Conservation (phyloP, 1,139 yeast genomes). For the Kodamaea alishanica region DNA sequence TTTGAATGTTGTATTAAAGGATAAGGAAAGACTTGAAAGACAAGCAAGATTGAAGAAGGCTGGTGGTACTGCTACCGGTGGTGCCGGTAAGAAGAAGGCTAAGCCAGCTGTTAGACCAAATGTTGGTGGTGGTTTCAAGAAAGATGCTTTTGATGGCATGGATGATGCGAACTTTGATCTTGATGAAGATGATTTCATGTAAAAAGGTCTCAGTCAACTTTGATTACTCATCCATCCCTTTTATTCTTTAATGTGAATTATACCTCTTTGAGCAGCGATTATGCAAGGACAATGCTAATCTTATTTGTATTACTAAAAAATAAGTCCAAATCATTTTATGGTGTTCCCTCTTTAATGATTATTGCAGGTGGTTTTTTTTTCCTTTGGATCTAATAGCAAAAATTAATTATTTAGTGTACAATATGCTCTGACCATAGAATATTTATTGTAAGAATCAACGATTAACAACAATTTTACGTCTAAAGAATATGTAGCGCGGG, state of each 20-base stretch:
- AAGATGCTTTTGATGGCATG: constrained; percentile 60
- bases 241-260: too few species aligned
- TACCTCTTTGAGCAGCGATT: too few species aligned
- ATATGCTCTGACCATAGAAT: too few species aligned
- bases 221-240: neutral
- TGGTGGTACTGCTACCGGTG: constrained; percentile 86
- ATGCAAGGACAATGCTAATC: too few species aligned
- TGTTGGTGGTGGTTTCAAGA: constrained; percentile 75
- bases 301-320: too few species aligned
- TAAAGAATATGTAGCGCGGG: constrained; percentile 5
- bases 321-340: too few species aligned
- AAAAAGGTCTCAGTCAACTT: constrained; percentile 15
- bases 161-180: constrained; percentile 49
- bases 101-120: constrained; percentile 72
- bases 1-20: constrained; percentile 73
- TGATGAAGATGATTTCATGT: constrained; percentile 90
- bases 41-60: constrained; percentile 72
- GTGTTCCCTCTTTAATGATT: too few species aligned
- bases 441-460: too few species aligned
- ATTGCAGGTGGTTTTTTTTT: too few species aligned
- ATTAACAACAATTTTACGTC: constrained; percentile 2
- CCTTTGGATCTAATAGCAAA: too few species aligned
- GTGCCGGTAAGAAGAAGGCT: constrained; percentile 93
- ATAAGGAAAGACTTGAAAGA: constrained; percentile 88
- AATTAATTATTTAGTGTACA: too few species aligned